A percentile compares a stretch with the other conserved stretches of the same genome.
These are phyloP conservation scores for Phaeosphaeriaceae sp. DNA, from an alignment of 2,329 filamentous ascomycete genomes.

Conservation along the genomic window DNA sequence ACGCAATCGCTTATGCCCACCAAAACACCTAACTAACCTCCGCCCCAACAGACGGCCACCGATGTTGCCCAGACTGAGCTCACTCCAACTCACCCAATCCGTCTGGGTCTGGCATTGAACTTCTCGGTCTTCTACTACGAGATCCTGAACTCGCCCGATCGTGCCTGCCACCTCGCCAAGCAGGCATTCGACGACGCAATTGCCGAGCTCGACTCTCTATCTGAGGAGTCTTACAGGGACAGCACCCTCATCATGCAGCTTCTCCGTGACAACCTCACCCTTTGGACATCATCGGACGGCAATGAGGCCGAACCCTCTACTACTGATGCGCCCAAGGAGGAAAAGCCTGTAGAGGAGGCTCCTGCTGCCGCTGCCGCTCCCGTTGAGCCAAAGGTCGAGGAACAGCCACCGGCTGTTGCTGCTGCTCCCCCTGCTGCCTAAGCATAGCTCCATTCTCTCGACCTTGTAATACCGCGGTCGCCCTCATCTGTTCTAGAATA, in stretches of 20 bases:
- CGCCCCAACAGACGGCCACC: constrained; percentile 79
- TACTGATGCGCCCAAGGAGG: constrained; percentile 66
- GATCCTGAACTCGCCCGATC: constrained; percentile 97
- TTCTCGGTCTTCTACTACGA: constrained; percentile 99
- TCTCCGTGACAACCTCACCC: constrained; percentile 95
- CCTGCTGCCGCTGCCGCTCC: constrained; percentile 52
- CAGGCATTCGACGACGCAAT: constrained; percentile 99
- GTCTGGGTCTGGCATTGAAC: constrained; percentile 95
- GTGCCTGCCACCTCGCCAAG: constrained; percentile 97
- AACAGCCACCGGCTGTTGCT: constrained; percentile 37
- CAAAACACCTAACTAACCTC: constrained; percentile 27
- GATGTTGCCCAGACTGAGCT: constrained; percentile 98
- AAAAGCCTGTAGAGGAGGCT: constrained; percentile 60
- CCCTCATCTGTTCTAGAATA: constrained; percentile 41
- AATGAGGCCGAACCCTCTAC: constrained; percentile 74
- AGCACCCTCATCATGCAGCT: constrained; percentile 99
- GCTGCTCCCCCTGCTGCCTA: constrained; percentile 42
- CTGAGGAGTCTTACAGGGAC: constrained; percentile 98
- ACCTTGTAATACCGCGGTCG: constrained; percentile 44
- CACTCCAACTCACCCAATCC: constrained; percentile 96
- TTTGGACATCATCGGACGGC: constrained; percentile 95
- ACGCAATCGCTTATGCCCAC: constrained; percentile 31
- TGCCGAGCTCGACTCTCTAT: constrained; percentile 96
- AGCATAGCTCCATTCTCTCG: constrained; percentile 37
- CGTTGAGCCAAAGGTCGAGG: constrained; percentile 40